Base-by-base conservation (phyloP, 352 stramenopile genomes). In the Phytopythium mirpurense region DNA sequence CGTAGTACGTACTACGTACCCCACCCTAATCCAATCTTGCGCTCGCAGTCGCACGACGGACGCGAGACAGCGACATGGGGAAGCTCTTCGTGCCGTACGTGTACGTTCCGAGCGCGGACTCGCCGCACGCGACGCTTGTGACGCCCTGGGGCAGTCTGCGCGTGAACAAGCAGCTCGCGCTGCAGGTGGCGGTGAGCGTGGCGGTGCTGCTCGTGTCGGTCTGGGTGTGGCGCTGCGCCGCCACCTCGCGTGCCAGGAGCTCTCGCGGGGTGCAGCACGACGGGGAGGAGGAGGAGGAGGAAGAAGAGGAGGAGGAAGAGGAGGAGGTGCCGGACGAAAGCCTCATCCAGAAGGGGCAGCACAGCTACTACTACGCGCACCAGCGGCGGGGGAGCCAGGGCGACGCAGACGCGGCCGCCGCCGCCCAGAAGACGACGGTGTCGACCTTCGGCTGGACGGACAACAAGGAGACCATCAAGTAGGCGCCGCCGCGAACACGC, bases 301-400 rank as follows among this genome's bases (percentile, higher is more conserved):
- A 53, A 3, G 49, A 61, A 15, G 53, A 62, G 1, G 51, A 59
- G 11, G 59, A 60, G 7, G 40, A 29, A 8, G 42, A 51, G 27
- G 38, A 46, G 8, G 52, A 58, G 37, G 60, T 60, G 51, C 69
- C 76, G 40, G 72, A 91, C 19, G 82, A 90, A 42, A 90, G 73
- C 24, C 68, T 83, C 54, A 26, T 85, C 26, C 68, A 67, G 43
- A 89, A 89, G 54, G 84, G 84, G 35, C 68, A 81, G 24, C 74
- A 93, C 66, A 92, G 82, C 67, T 95, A 95, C 68, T 92, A 91
- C 63, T 95, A 92, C 61, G 68, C 78, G 11, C 82, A 88, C 65
- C 56, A 83, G 56, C 63, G 45, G 18, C 69, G 59, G 51, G 60
- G 70, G 27, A 53, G 57, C 26, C 34, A 57, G 21, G 49, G 50